A percentile compares a stretch with the other conserved stretches of the same genome.
Evolutionary conservation across 2,329 filamentous ascomycete genomes (phyloP).

Genomic region (Clarireedia monteithiana): DNA sequence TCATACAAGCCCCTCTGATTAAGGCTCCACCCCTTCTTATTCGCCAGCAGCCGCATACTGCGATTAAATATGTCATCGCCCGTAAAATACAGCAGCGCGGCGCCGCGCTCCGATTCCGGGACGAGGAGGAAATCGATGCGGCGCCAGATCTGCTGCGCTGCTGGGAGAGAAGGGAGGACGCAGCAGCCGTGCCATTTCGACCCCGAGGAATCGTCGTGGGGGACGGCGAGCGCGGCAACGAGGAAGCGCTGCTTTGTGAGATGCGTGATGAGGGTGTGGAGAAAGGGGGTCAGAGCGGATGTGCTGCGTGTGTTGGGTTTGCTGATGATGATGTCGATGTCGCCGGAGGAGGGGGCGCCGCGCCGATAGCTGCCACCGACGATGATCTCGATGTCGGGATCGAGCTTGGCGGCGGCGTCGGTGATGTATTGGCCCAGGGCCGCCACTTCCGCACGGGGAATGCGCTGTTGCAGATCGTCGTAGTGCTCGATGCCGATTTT

Average conservation of each 20-base stretch:
- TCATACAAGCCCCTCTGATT: constrained; percentile 77
- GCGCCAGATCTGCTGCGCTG: constrained; percentile 51
- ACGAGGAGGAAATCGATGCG: constrained; percentile 82
- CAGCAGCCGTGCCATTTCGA: constrained; percentile 89
- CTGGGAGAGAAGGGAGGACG: constrained; percentile 47
- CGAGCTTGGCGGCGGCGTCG: constrained; percentile 48
- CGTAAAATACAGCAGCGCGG: constrained; percentile 88
- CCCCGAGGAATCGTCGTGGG: constrained; percentile 36
- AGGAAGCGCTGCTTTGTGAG: constrained; percentile 60
- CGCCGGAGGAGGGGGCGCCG: constrained; percentile 64
- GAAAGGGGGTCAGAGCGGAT: constrained; percentile 51
- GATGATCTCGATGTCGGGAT: constrained; percentile 59
- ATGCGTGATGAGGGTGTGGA: constrained; percentile 53
- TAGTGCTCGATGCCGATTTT: constrained; percentile 71
- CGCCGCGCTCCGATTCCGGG: constrained; percentile 70
- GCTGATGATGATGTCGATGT: constrained; percentile 81
- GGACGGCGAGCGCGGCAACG: constrained; percentile 57
- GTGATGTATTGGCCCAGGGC: constrained; percentile 59
- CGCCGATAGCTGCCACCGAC: constrained; percentile 81
- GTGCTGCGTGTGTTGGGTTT: constrained; percentile 48
- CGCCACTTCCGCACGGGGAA: constrained; percentile 69
- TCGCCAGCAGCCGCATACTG: constrained; percentile 71
- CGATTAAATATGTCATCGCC: constrained; percentile 94
- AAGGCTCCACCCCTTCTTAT: constrained; percentile 72
- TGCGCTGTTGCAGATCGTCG: constrained; percentile 68